These are phyloP conservation scores for Saccharomyces pastorianus DNA, from an alignment of 1,139 yeast genomes.

Conservation along the genomic window DNA sequence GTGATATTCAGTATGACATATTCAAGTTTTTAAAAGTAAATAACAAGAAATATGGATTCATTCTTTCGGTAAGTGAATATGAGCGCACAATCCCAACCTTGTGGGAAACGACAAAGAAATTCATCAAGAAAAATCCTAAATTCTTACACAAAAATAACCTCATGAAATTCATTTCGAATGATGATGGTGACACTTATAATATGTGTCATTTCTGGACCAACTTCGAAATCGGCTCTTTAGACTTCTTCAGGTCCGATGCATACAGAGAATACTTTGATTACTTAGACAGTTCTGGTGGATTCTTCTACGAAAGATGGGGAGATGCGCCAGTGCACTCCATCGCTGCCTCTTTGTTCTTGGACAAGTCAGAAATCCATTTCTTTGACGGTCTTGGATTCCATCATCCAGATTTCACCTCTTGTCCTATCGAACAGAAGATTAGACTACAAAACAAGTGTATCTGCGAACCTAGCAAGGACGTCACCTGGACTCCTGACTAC, in stretches of 20 bases:
- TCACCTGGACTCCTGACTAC: conserved; percentile 29
- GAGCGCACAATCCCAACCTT: conserved; percentile 69
- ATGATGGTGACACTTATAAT: conserved; percentile 59
- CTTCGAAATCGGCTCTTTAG: conserved; percentile 69
- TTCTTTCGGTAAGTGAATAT: conserved; percentile 79
- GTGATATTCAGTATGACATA: conserved; percentile 76
- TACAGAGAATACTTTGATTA: conserved; percentile 60
- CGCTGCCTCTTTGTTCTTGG: conserved; percentile 71
- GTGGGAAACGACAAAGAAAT: conserved; percentile 70
- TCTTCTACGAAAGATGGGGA: conserved; percentile 90
- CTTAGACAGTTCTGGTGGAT: conserved; percentile 75
- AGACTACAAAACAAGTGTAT: conserved; percentile 52
- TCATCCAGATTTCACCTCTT: conserved; percentile 70
- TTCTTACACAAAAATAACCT: conserved; percentile 58
- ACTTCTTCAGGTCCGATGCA: conserved; percentile 67
- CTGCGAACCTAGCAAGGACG: conserved; percentile 46
- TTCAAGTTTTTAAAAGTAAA: conserved; percentile 76
- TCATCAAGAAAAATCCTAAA: conserved; percentile 57
- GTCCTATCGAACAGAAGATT: conserved; percentile 56
- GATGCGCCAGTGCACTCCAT: conserved; percentile 88
- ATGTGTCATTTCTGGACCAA: conserved; percentile 87
- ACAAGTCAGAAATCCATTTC: conserved; percentile 60
- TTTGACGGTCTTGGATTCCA: conserved; percentile 78
- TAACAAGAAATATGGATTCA: conserved; percentile 66
- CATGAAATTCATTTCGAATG: conserved; percentile 65